A percentile compares a stretch with the other conserved stretches of the same genome.
phyloP scores from a whole-genome alignment of 805 yeast genomes.

The Metahyphopichia silvanorum region DNA sequence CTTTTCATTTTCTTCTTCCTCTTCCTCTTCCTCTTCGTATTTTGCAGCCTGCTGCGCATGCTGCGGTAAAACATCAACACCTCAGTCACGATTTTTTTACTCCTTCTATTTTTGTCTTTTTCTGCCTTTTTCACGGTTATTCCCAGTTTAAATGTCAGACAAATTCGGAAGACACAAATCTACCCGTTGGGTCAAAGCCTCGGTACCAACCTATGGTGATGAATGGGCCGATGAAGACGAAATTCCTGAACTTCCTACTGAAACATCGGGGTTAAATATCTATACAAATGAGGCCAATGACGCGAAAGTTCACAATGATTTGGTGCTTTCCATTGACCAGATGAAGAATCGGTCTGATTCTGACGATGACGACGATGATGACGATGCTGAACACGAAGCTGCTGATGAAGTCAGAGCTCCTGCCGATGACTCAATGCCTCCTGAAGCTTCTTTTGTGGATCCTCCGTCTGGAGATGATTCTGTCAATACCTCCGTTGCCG shows the following conservation, averaged over 20 bases:
- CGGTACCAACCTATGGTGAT: constrained; percentile 41
- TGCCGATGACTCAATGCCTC: neutral
- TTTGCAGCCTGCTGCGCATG: no score
- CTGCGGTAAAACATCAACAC: no score
- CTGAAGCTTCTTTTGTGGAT: neutral
- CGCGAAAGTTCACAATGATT: constrained; percentile 4
- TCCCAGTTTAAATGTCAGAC: constrained; percentile 21
- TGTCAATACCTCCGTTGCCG: neutral
- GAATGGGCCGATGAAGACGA: constrained; percentile 40
- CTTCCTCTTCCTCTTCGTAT: neutral
- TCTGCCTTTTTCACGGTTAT: neutral
- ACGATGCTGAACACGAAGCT: constrained; percentile 9
- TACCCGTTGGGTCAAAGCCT: constrained; percentile 41
- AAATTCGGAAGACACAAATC: constrained; percentile 41
- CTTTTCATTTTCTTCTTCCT: neutral
- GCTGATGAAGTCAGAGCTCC: neutral
- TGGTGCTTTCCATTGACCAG: constrained; percentile 36
- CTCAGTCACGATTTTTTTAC: no score
- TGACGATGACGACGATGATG: constrained; percentile 15
- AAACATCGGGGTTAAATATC: neutral
- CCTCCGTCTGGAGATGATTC: neutral
- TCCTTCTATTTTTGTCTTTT: neutral
- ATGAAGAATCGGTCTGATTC: constrained; percentile 13
- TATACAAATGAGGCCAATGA: neutral
- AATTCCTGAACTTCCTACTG: neutral